Percentiles rank a stretch among this genome's conserved stretches.
phyloP scores from a whole-genome alignment of 495 filamentous ascomycete species.

The Hypoxylon lienhwacheense region DNA sequence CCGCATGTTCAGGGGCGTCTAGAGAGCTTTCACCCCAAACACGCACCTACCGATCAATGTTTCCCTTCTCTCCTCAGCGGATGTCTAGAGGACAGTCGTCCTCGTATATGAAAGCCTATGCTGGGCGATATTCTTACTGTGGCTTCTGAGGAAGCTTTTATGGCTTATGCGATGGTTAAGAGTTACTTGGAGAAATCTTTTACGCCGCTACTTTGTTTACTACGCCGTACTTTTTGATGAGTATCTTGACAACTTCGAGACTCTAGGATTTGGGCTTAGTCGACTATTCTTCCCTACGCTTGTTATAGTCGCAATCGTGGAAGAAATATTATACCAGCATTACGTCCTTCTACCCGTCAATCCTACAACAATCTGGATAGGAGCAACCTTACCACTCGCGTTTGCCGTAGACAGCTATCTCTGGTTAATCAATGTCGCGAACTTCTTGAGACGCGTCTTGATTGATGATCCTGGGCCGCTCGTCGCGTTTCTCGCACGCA shows the following conservation, averaged over 20 bases:
- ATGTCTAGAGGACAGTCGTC: neutral
- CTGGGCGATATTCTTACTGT: neutral
- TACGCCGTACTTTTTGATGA: neutral
- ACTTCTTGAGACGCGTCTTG: neutral
- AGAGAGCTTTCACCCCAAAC: conserved; percentile 17
- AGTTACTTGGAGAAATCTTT: neutral
- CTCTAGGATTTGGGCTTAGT: neutral
- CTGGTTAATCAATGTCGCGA: neutral
- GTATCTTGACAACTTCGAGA: neutral
- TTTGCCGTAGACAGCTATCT: neutral
- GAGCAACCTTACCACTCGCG: neutral
- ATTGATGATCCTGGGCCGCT: conserved; percentile 3
- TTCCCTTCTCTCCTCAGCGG: conserved; percentile 1
- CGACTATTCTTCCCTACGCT: neutral
- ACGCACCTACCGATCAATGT: neutral
- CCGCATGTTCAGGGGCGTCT: conserved; percentile 76
- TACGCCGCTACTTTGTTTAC: conserved; percentile 2
- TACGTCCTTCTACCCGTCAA: neutral
- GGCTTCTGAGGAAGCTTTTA: neutral
- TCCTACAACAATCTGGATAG: neutral
- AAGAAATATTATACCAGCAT: conserved; percentile 1
- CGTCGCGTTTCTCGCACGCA: neutral
- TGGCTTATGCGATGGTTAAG: neutral
- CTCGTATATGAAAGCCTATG: neutral
- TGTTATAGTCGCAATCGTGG: conserved; percentile 1